Evolutionary conservation across 768 basidiomycete genomes (phyloP), one percentile per base, ranked within the genome.

Genomic region (Pleurotus djamor): DNA sequence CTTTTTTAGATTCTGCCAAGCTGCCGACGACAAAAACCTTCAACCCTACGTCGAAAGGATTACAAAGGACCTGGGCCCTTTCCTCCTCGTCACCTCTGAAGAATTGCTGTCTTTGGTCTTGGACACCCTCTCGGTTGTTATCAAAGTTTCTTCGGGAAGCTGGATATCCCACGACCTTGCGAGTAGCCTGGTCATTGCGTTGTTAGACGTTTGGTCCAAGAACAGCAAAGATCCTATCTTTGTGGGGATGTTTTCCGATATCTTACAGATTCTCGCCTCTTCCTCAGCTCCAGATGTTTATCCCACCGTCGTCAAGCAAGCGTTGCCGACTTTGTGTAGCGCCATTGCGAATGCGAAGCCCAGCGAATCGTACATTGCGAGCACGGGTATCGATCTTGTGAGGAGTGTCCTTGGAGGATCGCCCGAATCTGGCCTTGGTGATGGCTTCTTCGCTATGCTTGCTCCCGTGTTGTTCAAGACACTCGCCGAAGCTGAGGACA

Each of bases 171-270:
- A 71, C 0, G 87, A 89, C 4, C 77, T 92, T 51, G 86, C 91
- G 0, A 75, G 75, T 4, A 82, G 88, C 0, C 75, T 98, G 17
- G 84, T 88, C 8, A 68, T 80, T 9, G 85, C 87, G 3, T 74
- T 88, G 8, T 78, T 96, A 43, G 85, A 92, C 44, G 88, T 92
- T 17, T 98, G 94, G 94, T 79, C 83, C 47, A 89, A 88, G 69
- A 94, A 93, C 63, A 91, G 85, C 66, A 92, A 88, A 78, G 97
- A 99, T 74, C 96, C 95, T 0, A 86, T 98, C 57, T 87, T 96
- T 68, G 79, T 92, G 17, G 92, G 93, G 1, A 87, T 95, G 51
- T 79, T 96, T 50, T 85, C 87, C 44, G 94, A 96, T 67, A 85
- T 96, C 48, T 76, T 96, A 58, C 77, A 80, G 33, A 81, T 86